Evolutionary conservation across 1,139 yeast genomes (phyloP), one percentile per base, ranked within the genome.

Genomic region (Candida sojae): DNA sequence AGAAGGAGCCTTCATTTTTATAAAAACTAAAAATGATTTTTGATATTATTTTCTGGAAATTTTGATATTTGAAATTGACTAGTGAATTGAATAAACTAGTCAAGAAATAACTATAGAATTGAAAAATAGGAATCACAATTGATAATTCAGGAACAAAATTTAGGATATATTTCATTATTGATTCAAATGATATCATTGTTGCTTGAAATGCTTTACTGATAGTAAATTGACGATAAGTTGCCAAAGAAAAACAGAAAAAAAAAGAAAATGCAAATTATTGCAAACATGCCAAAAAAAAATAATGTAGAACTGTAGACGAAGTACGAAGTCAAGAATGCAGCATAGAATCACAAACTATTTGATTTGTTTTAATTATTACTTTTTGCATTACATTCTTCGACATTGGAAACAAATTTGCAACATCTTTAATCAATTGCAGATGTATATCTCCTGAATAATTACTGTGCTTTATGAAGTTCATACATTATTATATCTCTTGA

Each of bases 1-100:
- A 32, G 9, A 51, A 44, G 3, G 52, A 31, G 6, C 49, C 49
- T 33, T 50, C 50, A 17, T 43, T 43, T 33, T 38, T 43, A 30
- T 43, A 43, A 4, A 39, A 42, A 31, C 42, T 33, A 35, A 33
- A 49, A 17, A 42, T 28, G 33, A 35, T 30, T 25, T 38, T 42
- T 29, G 41, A 37, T 23, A 29, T 39, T 30, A 38, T 34, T 23
- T 39, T 42, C 9, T 38, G 31, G 5, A 43, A 9, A 9, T 36
- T 23, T 12, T 40, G 37, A 8, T 30, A 17, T 5, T 23, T 31
- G 26, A 40, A 13, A 13, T 17, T 26, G 4, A 32, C 13, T 6
- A 42, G 6, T 11, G 30, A 28, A 17, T 17, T 17, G 7, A 23
- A 35, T 26, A 47, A 31, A n/a, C 40, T 31, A 0, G 4, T 6